Base-by-base conservation (phyloP, 768 basidiomycete species). In the Rhizopogon vinicolor region DNA sequence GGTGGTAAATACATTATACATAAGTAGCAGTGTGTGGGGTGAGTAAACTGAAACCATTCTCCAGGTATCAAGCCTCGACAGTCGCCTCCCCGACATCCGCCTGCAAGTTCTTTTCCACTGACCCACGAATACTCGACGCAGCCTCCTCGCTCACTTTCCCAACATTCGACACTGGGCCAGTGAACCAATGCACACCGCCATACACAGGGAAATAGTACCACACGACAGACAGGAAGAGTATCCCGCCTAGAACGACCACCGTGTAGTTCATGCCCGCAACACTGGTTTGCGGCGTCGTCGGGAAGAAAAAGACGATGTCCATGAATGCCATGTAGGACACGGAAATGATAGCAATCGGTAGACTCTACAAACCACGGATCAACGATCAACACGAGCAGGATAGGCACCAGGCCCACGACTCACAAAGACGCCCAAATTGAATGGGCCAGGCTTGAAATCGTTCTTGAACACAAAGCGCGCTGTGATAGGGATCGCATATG, bases 321-420 rank as follows among this genome's bases (percentile, higher is more conserved):
- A 85, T 82, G 65, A 89, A 83, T 4, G 65, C 31, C 89, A 91
- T 90, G 72, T 81, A 89, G 0, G 69, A 55, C 3, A 87, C 78
- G 3, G 87, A 76, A 7, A 80, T 74, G 12, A 76, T 52, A 0
- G 79, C 81, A 19, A 86, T 69, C 0, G 84, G 81, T n/a, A 73
- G 64, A 58, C 86, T 85, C 83, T 85, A 54, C 37, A 5, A 9
- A 41, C 22, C 31, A 3, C 28, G 22, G 19, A 13, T 12, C 3
- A 28, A n/a, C 31, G 43, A n/a, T 43, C n/a, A 53, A 16, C 1
- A 63, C 9, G 45, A 16, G n/a, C 61, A 58, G 7, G 60, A 37
- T 22, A 56, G 53, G 58, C 59, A 60, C 13, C n/a, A 19, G 16
- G 33, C 12, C 37, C 39, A 29, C 16, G 40, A 64, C 75, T 62